Percentiles rank a stretch among this genome's conserved stretches.
These are phyloP conservation scores for Aspergillus panamensis DNA, from an alignment of 495 filamentous ascomycete species.

Conservation along the genomic window DNA sequence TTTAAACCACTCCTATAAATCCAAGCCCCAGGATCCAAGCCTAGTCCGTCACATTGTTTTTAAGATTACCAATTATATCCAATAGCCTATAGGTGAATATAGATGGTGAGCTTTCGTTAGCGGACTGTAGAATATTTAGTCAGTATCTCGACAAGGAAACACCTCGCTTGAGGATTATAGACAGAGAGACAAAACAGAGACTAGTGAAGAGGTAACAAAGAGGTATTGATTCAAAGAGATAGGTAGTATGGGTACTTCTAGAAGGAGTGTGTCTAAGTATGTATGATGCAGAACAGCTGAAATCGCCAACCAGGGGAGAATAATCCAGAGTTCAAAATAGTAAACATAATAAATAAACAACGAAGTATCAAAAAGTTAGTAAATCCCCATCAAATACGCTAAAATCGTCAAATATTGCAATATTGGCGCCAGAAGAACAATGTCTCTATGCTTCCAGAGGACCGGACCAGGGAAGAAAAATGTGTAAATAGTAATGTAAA, in stretches of 20 bases:
- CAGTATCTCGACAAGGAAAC: no score
- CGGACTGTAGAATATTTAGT: no score
- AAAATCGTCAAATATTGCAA: constrained; percentile 18
- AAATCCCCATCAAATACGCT: constrained; percentile 21
- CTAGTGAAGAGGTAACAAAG: background rate
- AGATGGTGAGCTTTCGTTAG: no score
- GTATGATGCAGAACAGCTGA: background rate
- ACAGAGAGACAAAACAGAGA: no score
- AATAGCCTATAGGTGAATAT: no score
- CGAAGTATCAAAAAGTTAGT: constrained; percentile 1
- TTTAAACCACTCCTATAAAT: no score
- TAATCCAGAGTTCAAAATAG: constrained; percentile 5
- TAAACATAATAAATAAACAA: constrained; percentile 13
- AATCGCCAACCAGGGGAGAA: background rate
- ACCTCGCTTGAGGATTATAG: no score
- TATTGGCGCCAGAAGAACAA: constrained; percentile 15
- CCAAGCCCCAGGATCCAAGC: no score
- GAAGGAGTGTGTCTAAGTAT: constrained; percentile 5
- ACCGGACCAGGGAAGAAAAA: constrained; percentile 5
- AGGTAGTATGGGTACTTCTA: background rate
- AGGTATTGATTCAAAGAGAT: background rate
- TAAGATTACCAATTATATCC: no score
- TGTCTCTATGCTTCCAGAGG: constrained; percentile 17
- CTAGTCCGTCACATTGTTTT: no score
- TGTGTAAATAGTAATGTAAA: background rate